Percentiles rank a stretch among this genome's conserved stretches.
phyloP scores from a whole-genome alignment of 129 eudicot species.

The Centella asiatica region DNA sequence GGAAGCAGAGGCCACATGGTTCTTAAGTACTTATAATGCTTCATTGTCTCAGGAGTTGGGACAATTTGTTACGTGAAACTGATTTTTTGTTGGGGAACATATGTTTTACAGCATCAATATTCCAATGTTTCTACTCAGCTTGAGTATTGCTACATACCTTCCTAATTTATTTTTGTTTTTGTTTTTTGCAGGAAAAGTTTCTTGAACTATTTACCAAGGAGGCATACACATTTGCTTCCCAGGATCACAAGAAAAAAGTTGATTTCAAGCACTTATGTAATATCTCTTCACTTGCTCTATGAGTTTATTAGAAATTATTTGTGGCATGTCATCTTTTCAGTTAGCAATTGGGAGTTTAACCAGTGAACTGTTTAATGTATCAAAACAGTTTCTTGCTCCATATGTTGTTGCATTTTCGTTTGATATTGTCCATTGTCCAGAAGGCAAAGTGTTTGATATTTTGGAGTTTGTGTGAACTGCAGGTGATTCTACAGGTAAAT shows the following conservation, averaged over 20 bases:
- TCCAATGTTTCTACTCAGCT: background rate
- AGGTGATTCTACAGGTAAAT: too few relatives aligned
- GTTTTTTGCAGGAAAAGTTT: conserved; percentile 66
- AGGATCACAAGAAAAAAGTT: conserved; percentile 43
- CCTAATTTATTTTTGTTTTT: conserved; percentile 12
- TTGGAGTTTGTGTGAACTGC: background rate
- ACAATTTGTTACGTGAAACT: background rate
- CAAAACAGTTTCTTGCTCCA: background rate
- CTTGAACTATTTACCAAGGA: conserved; percentile 60
- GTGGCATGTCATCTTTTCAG: background rate
- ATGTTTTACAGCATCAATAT: background rate
- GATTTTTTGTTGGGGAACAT: background rate
- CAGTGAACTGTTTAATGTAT: background rate
- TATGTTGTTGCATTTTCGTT: background rate
- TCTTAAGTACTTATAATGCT: background rate
- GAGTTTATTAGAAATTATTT: background rate
- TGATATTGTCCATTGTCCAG: background rate
- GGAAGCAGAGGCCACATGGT: background rate
- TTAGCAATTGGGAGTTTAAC: background rate
- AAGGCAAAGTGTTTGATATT: background rate
- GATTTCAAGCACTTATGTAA: conserved; percentile 68
- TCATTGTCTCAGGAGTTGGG: background rate
- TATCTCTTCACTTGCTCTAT: conserved; percentile 15
- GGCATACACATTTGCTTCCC: conserved; percentile 58
- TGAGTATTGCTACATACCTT: background rate